Evolutionary conservation across 1,284 basidiomycete genomes (phyloP).

Genomic region (Apiotrichum siamense): DNA sequence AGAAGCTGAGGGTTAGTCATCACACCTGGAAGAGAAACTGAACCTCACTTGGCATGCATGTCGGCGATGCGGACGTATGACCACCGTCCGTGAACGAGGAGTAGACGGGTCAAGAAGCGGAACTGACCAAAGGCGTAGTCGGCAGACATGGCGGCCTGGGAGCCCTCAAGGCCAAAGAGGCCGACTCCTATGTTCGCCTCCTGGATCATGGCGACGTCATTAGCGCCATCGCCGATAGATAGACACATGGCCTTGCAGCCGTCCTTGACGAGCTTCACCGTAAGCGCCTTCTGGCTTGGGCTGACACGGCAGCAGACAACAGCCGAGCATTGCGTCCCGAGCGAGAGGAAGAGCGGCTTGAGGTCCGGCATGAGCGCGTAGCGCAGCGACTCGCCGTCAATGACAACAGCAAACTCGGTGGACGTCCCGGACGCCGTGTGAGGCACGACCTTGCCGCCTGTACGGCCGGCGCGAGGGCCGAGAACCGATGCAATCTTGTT

Average conservation of each 20-base stretch:
- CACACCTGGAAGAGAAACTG: too few species aligned
- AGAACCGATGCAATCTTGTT: constrained; percentile 85
- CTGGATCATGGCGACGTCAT: constrained; percentile 61
- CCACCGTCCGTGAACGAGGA: constrained; percentile 94
- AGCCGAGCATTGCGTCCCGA: constrained; percentile 93
- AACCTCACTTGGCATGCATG: constrained; percentile 72
- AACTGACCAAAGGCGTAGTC: constrained; percentile 99
- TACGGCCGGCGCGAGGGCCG: constrained; percentile 45
- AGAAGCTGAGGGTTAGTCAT: constrained; percentile 56
- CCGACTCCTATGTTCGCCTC: constrained; percentile 96
- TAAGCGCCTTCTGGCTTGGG: constrained; percentile 91
- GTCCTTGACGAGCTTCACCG: constrained; percentile 83
- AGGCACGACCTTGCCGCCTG: not conserved
- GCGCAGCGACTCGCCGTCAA: constrained; percentile 88
- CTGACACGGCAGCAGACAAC: constrained; percentile 97
- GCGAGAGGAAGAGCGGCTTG: constrained; percentile 78
- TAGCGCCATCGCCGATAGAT: constrained; percentile 83
- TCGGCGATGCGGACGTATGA: constrained; percentile 94
- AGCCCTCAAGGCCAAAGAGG: constrained; percentile 87
- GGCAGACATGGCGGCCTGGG: constrained; percentile 97
- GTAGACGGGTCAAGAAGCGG: constrained; percentile 81
- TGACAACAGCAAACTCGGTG: constrained; percentile 74
- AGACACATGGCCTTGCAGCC: constrained; percentile 93
- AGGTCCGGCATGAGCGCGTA: constrained; percentile 72
- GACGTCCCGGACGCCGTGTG: constrained; percentile 40